A percentile compares a stretch with the other conserved stretches of the same genome.
These are phyloP conservation scores for Phaeophleospora eucalypticola DNA, from an alignment of 2,329 filamentous ascomycete species.

Conservation along the genomic window DNA sequence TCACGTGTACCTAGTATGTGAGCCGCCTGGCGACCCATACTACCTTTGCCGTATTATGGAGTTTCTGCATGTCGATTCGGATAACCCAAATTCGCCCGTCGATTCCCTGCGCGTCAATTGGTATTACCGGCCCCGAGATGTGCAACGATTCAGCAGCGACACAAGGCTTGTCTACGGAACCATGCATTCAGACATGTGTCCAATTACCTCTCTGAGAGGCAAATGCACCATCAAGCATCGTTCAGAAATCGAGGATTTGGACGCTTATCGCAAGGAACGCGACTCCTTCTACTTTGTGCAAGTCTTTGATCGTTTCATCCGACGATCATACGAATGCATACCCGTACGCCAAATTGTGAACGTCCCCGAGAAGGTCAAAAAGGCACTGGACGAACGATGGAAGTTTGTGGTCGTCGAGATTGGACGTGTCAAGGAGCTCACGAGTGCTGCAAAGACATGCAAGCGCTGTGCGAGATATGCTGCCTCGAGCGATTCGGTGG, in stretches of 20 bases:
- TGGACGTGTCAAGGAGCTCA: slow-evolving; percentile 89
- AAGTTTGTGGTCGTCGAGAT: slow-evolving; percentile 93
- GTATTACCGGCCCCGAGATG: slow-evolving; percentile 96
- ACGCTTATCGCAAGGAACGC: slow-evolving; percentile 76
- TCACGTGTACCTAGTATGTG: slow-evolving; percentile 93
- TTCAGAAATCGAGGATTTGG: slow-evolving; percentile 76
- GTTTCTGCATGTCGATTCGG: slow-evolving; percentile 74
- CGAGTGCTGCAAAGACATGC: slow-evolving; percentile 91
- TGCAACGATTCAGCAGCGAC: slow-evolving; percentile 86
- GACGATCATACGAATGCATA: slow-evolving; percentile 95
- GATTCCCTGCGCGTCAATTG: slow-evolving; percentile 92
- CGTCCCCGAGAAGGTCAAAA: slow-evolving; percentile 90
- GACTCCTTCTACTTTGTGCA: slow-evolving; percentile 97
- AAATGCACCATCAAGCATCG: slow-evolving; percentile 89
- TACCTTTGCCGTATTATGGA: slow-evolving; percentile 98
- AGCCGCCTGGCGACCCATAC: slow-evolving; percentile 95
- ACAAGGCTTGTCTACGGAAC: slow-evolving; percentile 89
- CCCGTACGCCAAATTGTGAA: slow-evolving; percentile 91
- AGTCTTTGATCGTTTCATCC: slow-evolving; percentile 95
- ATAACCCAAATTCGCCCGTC: slow-evolving; percentile 67
- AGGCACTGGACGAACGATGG: slow-evolving; percentile 92
- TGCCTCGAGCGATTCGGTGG: slow-evolving; percentile 91
- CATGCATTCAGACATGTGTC: slow-evolving; percentile 97
- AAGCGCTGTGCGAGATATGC: slow-evolving; percentile 89
- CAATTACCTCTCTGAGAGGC: slow-evolving; percentile 84